phyloP scores from a whole-genome alignment of 257 asterid genomes.

The Solanum ahanhuiri region DNA sequence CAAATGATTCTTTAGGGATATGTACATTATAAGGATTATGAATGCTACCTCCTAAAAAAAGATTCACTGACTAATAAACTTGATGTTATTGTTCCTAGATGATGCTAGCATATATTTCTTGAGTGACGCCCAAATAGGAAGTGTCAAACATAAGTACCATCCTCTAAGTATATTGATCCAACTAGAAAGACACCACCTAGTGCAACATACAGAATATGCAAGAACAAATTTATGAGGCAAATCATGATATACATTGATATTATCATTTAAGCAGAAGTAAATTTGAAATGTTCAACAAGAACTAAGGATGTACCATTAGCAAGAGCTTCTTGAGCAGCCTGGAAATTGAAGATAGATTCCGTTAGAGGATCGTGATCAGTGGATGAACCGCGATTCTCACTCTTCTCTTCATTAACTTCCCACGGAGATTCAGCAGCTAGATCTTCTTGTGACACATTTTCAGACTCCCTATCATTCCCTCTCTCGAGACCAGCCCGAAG shows the following conservation, averaged over 20 bases:
- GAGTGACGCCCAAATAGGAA: neutral
- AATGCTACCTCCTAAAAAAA: neutral
- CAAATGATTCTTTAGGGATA: neutral
- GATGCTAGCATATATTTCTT: neutral
- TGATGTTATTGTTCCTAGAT: neutral
- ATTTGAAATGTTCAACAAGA: neutral
- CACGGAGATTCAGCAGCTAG: slow-evolving; percentile 41
- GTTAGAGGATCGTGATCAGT: slow-evolving; percentile 34
- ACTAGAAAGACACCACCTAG: neutral
- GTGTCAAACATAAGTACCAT: neutral
- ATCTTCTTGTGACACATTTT: slow-evolving; percentile 30
- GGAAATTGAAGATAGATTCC: slow-evolving; percentile 41
- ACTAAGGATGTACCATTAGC: slow-evolving; percentile 39
- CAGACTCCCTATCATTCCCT: slow-evolving; percentile 30
- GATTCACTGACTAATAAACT: neutral
- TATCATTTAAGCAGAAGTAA: neutral
- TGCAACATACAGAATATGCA: neutral
- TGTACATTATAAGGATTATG: neutral
- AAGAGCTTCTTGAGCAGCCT: slow-evolving; percentile 49
- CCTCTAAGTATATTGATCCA: neutral
- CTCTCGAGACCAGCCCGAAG: slow-evolving; percentile 25
- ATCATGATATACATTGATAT: neutral
- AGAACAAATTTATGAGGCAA: neutral
- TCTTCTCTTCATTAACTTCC: slow-evolving; percentile 37
- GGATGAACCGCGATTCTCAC: slow-evolving; percentile 30